Evolutionary conservation across 106 monocot species (phyloP), one percentile per base, ranked within the genome.

Genomic region (Ottelia alismoides): DNA sequence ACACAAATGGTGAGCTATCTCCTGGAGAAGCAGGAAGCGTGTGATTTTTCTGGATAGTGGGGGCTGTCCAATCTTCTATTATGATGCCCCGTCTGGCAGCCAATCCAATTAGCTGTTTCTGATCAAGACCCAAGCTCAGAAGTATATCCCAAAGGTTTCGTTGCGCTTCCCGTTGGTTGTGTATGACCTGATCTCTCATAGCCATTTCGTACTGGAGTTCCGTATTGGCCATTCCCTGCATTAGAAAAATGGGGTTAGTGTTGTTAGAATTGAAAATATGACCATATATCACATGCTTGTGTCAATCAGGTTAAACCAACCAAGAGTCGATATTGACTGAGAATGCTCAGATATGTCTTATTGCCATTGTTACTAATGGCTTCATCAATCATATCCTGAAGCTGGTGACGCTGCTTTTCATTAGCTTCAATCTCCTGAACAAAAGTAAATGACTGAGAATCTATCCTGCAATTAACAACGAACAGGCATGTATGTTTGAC

Each of bases 151-250:
- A 98, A 18, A 98, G 69, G 57, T 79, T 82, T 64, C 69, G 73
- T 45, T 79, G 69, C 14, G 89, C 69, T 70, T 89, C 96, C 64
- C 85, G 76, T 68, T 98, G 96, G 26, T 82, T 82, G 60, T 98
- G 82, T 57, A 98, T 89, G 11, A 89, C 72, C 57, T 98, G 89
- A 62, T 98, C 96, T 14, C 96, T 67, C 78, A 89, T 85, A n/a
- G 89, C 96, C 47, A 98, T 82, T 72, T 98, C 89, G 67, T 89
- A 88, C 67, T 98, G 96, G 52, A 98, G 89, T 73, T 98, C 89
- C 20, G 90, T 74, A 57, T 98, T 98, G 22, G 82, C 64, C 89
- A 90, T 85, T 32, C 89, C 89, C 96, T 98, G 55, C 25, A 49
- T 45, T 28, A 18, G 11, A 56, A 27, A 51, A 18, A 27, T 50